Conservation (phyloP, 2,329 filamentous ascomycete species). For the Trichoderma sp. region DNA sequence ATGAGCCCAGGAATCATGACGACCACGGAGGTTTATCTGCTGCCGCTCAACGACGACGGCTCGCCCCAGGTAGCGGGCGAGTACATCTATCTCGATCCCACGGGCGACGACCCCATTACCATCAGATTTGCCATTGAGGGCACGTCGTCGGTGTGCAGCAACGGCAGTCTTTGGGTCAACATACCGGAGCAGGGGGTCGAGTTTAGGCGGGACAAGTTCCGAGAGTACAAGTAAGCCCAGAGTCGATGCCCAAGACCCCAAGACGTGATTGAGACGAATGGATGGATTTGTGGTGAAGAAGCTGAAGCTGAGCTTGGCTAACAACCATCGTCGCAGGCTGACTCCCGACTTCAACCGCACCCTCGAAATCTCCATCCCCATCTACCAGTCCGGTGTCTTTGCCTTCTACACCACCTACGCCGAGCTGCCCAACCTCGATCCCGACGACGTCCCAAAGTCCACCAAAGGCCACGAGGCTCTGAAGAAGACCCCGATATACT, state of each 20-base stretch:
- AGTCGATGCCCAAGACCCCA: background rate
- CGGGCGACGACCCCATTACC: slow-evolving; percentile 68
- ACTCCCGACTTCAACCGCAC: slow-evolving; percentile 89
- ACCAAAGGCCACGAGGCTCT: slow-evolving; percentile 40
- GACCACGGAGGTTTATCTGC: slow-evolving; percentile 74
- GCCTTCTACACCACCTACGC: slow-evolving; percentile 93
- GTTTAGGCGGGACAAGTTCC: slow-evolving; percentile 77
- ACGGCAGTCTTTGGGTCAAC: slow-evolving; percentile 96
- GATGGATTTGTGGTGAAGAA: background rate
- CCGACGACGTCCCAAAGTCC: slow-evolving; percentile 26
- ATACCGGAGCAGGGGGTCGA: slow-evolving; percentile 72
- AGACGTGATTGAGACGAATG: background rate
- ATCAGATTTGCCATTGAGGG: slow-evolving; percentile 90
- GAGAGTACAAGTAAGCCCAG: slow-evolving; percentile 76
- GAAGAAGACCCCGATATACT: slow-evolving; percentile 74
- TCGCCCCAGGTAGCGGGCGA: slow-evolving; percentile 83
- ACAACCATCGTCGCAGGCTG: slow-evolving; percentile 52
- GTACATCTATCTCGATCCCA: slow-evolving; percentile 86
- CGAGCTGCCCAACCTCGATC: slow-evolving; percentile 67
- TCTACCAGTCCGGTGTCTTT: slow-evolving; percentile 80
- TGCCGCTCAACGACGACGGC: slow-evolving; percentile 89
- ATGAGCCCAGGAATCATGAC: slow-evolving; percentile 62
- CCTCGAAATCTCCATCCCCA: slow-evolving; percentile 84
- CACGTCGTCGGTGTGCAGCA: slow-evolving; percentile 88
- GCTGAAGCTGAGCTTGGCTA: background rate